Base-by-base conservation (phyloP, 2,329 filamentous ascomycete species). In the Epichloe gansuensis region DNA sequence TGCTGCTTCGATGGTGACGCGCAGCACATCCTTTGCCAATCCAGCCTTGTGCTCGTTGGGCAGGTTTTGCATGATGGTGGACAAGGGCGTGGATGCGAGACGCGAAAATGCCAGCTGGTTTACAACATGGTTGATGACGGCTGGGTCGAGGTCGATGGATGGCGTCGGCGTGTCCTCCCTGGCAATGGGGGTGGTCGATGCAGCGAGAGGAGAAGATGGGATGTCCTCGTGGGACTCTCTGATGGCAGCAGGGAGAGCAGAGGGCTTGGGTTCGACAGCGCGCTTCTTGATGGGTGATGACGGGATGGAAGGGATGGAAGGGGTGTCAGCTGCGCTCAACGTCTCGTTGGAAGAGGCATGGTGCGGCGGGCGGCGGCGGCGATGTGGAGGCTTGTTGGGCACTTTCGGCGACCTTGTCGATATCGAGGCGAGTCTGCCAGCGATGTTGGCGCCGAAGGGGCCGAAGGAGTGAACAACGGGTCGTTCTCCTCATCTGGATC, bases 51-150 rank as follows among this genome's bases (percentile, higher is more conserved):
- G 77, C 57, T 82, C 77, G 1, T 75, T 63, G 2, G 93, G 93
- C 12, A 98, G 82, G 64, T 95, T 88, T 66, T 82, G 85, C 72
- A 96, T 77, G 53, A 98, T 93, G 48, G 85, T 87, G 1, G 91
- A 94, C 48, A 97, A 77, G 4, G 93, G 91, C 28, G 89, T 93
- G 0, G 91, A 95, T 15, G 91, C 91, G 6, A 97, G 77, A 31
- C 91, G 87, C 2, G 93, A 96, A 69, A 88, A 98, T 35, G 93
- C 93, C 34, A 98, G 80, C 70, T 98, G 93, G 69, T 97, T 97
- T 66, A 93, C 80, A 56, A 95, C 83, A 65, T 98, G 93, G 68
- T 96, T 95, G 61, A 79, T 78, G 58, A 93, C 65, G 34, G 65
- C 58, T 21, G 70, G 67, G 51, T 75, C 68, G 43, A 72, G 62